A percentile compares a stretch with the other conserved stretches of the same genome.
These are phyloP conservation scores for Cladosporium phlei DNA, from an alignment of 2,329 filamentous ascomycete genomes.

Conservation along the genomic window DNA sequence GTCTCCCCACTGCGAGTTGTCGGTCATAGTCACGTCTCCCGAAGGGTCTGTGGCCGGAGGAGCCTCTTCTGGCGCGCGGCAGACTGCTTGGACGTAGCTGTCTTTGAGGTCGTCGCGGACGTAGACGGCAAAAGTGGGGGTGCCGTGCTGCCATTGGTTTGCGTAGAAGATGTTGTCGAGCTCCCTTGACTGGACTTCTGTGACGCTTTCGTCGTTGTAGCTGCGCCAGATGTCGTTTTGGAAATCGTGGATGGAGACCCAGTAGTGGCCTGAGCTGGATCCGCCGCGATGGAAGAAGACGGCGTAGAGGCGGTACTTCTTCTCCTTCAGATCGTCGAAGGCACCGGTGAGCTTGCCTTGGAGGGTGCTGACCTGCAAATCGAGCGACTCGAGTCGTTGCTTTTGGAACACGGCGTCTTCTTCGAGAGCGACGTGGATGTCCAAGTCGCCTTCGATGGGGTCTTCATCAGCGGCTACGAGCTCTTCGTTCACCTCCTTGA, in stretches of 20 bases:
- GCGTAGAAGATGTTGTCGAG: constrained; percentile 63
- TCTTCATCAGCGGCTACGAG: constrained; percentile 30
- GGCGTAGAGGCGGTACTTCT: constrained; percentile 79
- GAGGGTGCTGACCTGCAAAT: constrained; percentile 41
- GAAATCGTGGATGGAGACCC: constrained; percentile 94
- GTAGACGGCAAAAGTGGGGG: constrained; percentile 80
- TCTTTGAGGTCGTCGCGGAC: constrained; percentile 64
- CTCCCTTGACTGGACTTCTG: constrained; percentile 48
- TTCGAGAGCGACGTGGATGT: constrained; percentile 41
- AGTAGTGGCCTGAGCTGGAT: constrained; percentile 72
- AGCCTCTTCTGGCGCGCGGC: constrained; percentile 25
- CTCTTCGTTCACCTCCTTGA: constrained; percentile 39
- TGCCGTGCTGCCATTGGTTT: constrained; percentile 59
- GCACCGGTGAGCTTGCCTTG: constrained; percentile 50
- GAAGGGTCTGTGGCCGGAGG: not conserved
- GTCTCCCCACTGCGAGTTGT: not conserved
- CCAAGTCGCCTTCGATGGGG: constrained; percentile 40
- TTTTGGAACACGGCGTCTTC: constrained; percentile 42
- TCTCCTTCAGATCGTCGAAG: constrained; percentile 59
- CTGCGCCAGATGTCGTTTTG: constrained; percentile 75
- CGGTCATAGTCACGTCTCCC: constrained; percentile 9
- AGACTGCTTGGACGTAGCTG: constrained; percentile 48
- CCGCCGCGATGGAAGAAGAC: constrained; percentile 85
- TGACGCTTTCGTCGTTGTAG: constrained; percentile 87
- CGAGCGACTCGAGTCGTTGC: constrained; percentile 41